Conservation (phyloP, 176 grass and related monocot species). For the Triticum monococcum region DNA sequence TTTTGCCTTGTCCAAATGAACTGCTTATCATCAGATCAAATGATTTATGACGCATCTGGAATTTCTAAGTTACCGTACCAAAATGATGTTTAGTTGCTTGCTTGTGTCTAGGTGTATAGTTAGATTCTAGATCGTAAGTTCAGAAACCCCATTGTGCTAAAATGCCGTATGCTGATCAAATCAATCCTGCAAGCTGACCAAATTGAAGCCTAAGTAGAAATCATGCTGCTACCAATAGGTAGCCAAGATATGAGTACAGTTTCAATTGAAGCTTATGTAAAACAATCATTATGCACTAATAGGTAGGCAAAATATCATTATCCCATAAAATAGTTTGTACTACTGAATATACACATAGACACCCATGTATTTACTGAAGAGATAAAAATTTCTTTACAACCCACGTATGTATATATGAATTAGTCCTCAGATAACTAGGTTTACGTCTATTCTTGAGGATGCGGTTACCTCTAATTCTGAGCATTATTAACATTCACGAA, state of each 20-base stretch:
- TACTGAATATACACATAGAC: neutral
- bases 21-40: neutral
- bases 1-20: constrained; percentile 3
- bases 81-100: neutral
- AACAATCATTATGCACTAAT: neutral
- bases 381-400: neutral
- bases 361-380: neutral
- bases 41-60: neutral
- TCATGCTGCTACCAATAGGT: neutral
- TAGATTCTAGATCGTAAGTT: too few relatives aligned
- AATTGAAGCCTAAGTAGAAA: neutral
- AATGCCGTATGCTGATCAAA: neutral
- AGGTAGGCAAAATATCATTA: neutral
- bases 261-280: neutral
- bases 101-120: neutral
- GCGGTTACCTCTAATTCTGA: neutral
- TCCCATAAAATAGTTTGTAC: neutral
- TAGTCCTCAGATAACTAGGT: neutral
- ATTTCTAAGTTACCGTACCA: neutral
- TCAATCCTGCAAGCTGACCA: neutral
- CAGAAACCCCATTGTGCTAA: neutral
- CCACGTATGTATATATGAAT: neutral
- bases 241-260: neutral
- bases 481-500: neutral
- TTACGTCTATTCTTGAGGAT: neutral